A percentile compares a stretch with the other conserved stretches of the same genome.
Conservation (phyloP, 148 eudicot species). For the Arbutus unedo region DNA sequence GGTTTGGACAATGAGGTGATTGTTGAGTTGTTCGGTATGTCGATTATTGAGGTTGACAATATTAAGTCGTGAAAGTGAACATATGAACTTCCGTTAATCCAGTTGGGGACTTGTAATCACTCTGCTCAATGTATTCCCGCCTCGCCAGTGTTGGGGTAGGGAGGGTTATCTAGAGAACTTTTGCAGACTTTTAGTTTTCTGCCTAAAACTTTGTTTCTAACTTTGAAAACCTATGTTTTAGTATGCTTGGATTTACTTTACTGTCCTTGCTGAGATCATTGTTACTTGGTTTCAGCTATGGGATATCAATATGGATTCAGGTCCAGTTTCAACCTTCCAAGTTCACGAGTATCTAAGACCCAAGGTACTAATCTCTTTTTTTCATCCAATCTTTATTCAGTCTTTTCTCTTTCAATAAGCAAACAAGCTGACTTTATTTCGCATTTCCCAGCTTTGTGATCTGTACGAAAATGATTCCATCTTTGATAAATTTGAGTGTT, state of each 20-base stretch:
- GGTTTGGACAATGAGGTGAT: neutral
- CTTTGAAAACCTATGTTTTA: neutral
- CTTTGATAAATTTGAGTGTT: slow-evolving; percentile 94
- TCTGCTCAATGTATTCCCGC: neutral
- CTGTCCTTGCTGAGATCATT: slow-evolving; percentile 7
- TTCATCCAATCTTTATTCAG: neutral
- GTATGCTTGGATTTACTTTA: neutral
- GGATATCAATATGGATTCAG: slow-evolving; percentile 99
- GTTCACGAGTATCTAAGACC: slow-evolving; percentile 95
- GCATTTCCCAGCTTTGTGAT: slow-evolving; percentile 68
- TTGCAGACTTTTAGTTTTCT: neutral
- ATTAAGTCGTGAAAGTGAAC: neutral
- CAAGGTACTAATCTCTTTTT: slow-evolving; percentile 47
- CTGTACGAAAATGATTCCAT: slow-evolving; percentile 92
- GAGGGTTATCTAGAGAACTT: neutral
- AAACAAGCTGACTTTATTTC: slow-evolving; percentile 1
- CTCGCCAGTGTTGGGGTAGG: neutral
- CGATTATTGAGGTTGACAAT: neutral
- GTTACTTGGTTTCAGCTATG: slow-evolving; percentile 65
- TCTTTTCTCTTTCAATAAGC: slow-evolving; percentile 4
- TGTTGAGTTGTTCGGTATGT: neutral
- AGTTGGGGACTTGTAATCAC: neutral
- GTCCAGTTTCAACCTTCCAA: slow-evolving; percentile 90
- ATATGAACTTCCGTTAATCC: neutral
- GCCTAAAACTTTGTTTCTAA: neutral